A percentile compares a stretch with the other conserved stretches of the same genome.
phyloP scores from a whole-genome alignment of 1,139 yeast species.

The Saccharomyces pastorianus region DNA sequence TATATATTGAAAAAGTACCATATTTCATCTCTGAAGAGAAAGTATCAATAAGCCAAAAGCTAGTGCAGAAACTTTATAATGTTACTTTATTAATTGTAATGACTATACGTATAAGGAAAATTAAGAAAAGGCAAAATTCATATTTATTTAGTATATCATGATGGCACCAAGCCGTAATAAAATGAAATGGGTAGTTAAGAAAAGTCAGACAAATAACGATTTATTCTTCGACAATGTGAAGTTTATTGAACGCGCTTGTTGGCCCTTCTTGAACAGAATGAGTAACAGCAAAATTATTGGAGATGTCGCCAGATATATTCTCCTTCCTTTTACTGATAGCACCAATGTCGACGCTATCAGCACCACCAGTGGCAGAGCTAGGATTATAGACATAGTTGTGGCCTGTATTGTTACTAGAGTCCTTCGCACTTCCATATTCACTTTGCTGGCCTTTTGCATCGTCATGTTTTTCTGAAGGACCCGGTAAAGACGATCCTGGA shows the following conservation, averaged over 20 bases:
- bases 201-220: neutral
- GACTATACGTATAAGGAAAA: neutral
- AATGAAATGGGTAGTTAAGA: neutral
- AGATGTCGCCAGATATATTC: neutral
- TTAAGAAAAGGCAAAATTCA: neutral
- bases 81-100: neutral
- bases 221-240: slow-evolving; percentile 14
- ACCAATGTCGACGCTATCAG: neutral
- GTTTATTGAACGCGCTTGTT: slow-evolving; percentile 14
- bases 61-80: neutral
- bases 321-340: neutral
- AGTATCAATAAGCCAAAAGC: neutral
- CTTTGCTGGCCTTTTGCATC: neutral
- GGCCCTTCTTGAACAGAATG: slow-evolving; percentile 18
- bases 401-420: slow-evolving; percentile 6
- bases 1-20: neutral
- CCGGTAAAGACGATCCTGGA: slow-evolving; percentile 32
- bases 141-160: neutral
- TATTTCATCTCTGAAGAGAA: neutral
- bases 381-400: neutral
- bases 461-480: neutral
- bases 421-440: slow-evolving; percentile 3
- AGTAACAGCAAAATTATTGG: slow-evolving; percentile 2
- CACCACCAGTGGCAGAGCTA: neutral
- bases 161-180: neutral